Base-by-base conservation (phyloP, 1,284 basidiomycete genomes). In the Pisolithus thermaeus region DNA sequence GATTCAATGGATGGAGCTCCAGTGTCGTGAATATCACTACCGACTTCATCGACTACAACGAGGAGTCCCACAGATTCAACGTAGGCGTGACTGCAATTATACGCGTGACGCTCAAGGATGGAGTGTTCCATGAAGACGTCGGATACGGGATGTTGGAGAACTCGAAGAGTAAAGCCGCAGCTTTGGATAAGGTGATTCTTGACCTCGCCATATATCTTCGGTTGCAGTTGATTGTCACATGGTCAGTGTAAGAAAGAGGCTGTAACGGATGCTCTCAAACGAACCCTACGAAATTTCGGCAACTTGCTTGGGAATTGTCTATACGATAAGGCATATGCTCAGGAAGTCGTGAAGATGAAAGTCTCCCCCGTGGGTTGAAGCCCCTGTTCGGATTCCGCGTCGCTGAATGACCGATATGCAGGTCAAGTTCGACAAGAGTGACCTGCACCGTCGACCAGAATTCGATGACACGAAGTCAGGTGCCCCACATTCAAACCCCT, bases 1-100 rank as follows among this genome's bases (percentile, higher is more conserved):
- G 96, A 1, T 97, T 94, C 74, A 95, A 98, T 58, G 97, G 97
- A 9, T 99, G 96, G 96, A 92, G 87, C 49, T 92, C 93, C 2
- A 90, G 74, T 50, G 79, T 98, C 46, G 80, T 90, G 51, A 87
- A 71, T 47, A 70, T 97, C 40, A 84, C 84, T 16, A 89, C 88
- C 2, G 86, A 88, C 62, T 88, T 80, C 57, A 64, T 83, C 53
- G 92, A 96, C 62, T 80, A 71, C 56, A 82, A 75, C 55, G 81
- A 86, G 56, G 83, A 91, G 54, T 76, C 80, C 9, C 75, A 72
- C 52, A 73, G 85, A 55, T 90, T 76, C 62, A 87, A 75, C 49
- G 80, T 92, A 39, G 92, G 92, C 0, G 85, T 93, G 22, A 90
- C 89, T 0, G 92, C 92, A 11, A 80, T 96, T 56, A 78, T 98